Evolutionary conservation across 2,329 filamentous ascomycete species (phyloP).

Genomic region (Macrophomina phaseolina): DNA sequence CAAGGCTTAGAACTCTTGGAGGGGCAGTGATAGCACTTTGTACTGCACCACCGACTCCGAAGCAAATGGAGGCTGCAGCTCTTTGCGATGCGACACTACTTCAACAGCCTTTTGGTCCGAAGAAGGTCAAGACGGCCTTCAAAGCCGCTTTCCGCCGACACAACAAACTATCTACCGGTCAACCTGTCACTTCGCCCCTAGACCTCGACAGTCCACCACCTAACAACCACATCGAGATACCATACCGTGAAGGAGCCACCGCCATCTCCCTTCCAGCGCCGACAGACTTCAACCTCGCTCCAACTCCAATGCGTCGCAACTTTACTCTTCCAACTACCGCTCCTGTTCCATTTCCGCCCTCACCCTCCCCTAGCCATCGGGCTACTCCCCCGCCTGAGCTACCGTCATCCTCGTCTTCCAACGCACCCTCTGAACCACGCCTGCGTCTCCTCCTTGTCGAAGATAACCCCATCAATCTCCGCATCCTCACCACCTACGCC

Average conservation of each 20-base stretch:
- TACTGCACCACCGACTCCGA: background rate
- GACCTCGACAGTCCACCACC: background rate
- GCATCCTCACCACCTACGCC: conserved; percentile 60
- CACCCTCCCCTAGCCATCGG: background rate
- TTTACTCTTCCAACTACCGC: background rate
- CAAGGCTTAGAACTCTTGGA: background rate
- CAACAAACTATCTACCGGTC: background rate
- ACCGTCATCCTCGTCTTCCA: background rate
- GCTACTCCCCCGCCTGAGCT: background rate
- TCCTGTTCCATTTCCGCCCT: background rate
- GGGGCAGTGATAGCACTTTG: background rate
- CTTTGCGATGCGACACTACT: background rate
- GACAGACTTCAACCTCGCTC: background rate
- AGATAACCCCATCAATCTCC: conserved; percentile 45
- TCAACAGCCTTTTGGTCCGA: background rate
- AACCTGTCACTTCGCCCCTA: background rate
- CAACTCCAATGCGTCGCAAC: background rate
- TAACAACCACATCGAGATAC: background rate
- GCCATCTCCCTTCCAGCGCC: background rate
- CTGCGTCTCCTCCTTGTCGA: conserved; percentile 27
- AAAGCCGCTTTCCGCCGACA: background rate
- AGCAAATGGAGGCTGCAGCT: background rate
- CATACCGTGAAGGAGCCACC: background rate
- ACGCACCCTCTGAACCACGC: background rate
- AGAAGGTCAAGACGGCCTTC: background rate